Base-by-base conservation (phyloP, 345 rosid species). In the Physaria fendleri region DNA sequence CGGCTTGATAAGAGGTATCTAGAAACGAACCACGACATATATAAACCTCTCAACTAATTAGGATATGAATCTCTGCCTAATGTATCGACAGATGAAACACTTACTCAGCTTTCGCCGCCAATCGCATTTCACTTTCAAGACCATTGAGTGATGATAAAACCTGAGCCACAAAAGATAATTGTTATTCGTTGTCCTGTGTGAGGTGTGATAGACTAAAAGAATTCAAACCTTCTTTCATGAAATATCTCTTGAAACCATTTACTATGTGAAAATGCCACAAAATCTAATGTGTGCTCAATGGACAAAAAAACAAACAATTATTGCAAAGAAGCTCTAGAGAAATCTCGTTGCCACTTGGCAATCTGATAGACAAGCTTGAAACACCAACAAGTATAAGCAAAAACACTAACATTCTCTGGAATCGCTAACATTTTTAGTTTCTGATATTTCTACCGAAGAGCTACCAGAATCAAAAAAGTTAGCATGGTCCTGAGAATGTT, bases 81-180 rank as follows among this genome's bases (percentile, higher is more conserved):
- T 39, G 38, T 37, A 48, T 40, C 13, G 61, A 66, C 41, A 35
- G 56, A 32, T 28, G 39, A 73, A 57, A 56, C 53, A 79, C 95
- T 81, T 69, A 85, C 98, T 79, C 82, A 35, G 80, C 74, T 78
- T 91, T 91, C 18, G 95, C 79, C 35, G 65, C 65, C 51, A 91
- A 38, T 58, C 96, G 88, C 15, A 84, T 77, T 62, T 70, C 77
- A 37, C 62, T 70, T 69, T 76, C 75, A 59, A 91, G 79, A 69
- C 85, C 88, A 77, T 84, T 76, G 15, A 88, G 74, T 4, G 95
- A 85, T 41, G 74, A 77, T 62, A 91, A 68, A 42, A 88, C 88
- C 96, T 91, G 82, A 69, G 76, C 25, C 25, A 54, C 58, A 66
- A 21, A 35, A 35, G 35, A 53, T 34, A 44, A 45, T 4, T 45